Conservation (phyloP, 305 asterid genomes). For the Solanum chacoense region DNA sequence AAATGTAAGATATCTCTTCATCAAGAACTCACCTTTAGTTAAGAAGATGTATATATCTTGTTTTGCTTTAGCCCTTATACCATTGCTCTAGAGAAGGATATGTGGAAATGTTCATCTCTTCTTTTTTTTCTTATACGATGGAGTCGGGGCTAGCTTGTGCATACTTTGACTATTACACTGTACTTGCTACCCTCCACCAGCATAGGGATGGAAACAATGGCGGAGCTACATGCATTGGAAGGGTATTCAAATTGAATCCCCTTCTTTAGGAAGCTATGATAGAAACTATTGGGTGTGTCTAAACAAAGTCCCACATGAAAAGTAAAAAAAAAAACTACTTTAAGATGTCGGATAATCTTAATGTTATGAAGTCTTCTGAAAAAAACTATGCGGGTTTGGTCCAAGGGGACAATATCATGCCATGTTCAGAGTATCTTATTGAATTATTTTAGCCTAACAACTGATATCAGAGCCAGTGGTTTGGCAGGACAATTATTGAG, state of each 20-base stretch:
- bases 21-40: background rate
- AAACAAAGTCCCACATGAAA: background rate
- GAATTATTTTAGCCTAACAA: background rate
- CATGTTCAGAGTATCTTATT: background rate
- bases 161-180: background rate
- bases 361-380: background rate
- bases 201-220: background rate
- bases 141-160: background rate
- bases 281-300: background rate
- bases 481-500: rapidly evolving
- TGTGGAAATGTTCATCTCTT: background rate
- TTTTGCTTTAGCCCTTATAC: background rate
- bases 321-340: background rate
- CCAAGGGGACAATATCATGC: background rate
- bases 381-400: background rate
- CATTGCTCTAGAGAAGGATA: background rate
- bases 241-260: background rate
- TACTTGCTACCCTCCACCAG: background rate
- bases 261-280: background rate
- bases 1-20: slow-evolving; percentile 13
- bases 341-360: background rate
- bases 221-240: background rate
- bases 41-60: background rate
- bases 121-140: background rate
- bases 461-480: rapidly evolving